Conservation (phyloP, 2,329 filamentous ascomycete genomes). For the Xenosphaeropsis pyriputrescens region DNA sequence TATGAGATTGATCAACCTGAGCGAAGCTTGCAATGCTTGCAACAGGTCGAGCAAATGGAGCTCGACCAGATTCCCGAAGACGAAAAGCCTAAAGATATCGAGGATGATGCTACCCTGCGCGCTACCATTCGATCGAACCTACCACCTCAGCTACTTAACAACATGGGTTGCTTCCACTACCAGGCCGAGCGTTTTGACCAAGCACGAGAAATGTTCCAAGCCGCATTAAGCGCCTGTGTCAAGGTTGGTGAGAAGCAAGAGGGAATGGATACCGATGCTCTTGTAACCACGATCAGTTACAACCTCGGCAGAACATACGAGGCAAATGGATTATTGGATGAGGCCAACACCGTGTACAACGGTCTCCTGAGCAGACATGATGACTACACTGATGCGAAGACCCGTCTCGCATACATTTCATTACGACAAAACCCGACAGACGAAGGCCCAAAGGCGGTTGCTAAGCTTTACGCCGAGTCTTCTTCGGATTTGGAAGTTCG, state of each 20-base stretch:
- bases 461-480: constrained; percentile 73
- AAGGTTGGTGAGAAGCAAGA: constrained; percentile 64
- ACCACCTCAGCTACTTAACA: constrained; percentile 86
- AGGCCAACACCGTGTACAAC: constrained; percentile 81
- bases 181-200: constrained; percentile 69
- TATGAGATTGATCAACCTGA: constrained; percentile 81
- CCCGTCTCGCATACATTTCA: constrained; percentile 80
- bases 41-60: constrained; percentile 85
- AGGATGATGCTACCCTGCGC: constrained; percentile 45
- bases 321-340: constrained; percentile 62
- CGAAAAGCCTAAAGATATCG: constrained; percentile 43
- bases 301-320: constrained; percentile 93
- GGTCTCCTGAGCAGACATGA: constrained; percentile 70
- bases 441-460: constrained; percentile 74
- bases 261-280: constrained; percentile 70
- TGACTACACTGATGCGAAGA: constrained; percentile 85
- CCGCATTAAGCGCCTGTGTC: constrained; percentile 78
- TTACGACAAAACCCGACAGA: constrained; percentile 68
- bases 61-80: constrained; percentile 61
- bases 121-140: constrained; percentile 59
- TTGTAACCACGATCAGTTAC: constrained; percentile 93
- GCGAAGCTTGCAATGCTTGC: constrained; percentile 80
- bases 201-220: constrained; percentile 80
- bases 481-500: constrained; percentile 81
- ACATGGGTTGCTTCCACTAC: constrained; percentile 92